Evolutionary conservation across 2,329 filamentous ascomycete species (phyloP).

Genomic region (Verticillium longisporum): DNA sequence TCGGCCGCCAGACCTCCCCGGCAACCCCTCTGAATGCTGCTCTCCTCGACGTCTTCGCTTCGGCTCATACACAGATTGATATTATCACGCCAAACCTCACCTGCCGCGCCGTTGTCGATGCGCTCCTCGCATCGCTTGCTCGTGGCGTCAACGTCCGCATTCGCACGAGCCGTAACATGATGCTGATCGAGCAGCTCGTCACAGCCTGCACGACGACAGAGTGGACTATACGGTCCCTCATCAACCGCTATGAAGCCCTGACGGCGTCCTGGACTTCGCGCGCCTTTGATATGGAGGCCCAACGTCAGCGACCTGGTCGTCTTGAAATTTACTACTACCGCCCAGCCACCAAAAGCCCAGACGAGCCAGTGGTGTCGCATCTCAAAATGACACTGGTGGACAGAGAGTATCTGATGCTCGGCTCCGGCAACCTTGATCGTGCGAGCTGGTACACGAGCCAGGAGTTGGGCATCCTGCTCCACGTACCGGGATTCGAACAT

Average conservation of each 20-base stretch:
- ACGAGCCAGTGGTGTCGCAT: slow-evolving; percentile 67
- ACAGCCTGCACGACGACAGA: slow-evolving; percentile 71
- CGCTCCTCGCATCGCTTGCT: slow-evolving; percentile 51
- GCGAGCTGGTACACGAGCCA: slow-evolving; percentile 85
- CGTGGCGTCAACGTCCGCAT: slow-evolving; percentile 64
- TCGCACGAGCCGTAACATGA: slow-evolving; percentile 62
- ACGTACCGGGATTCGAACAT: slow-evolving; percentile 30
- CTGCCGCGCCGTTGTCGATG: slow-evolving; percentile 53
- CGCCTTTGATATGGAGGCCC: slow-evolving; percentile 25
- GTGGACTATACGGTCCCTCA: slow-evolving; percentile 53
- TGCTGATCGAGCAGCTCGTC: slow-evolving; percentile 74
- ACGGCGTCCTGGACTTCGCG: slow-evolving; percentile 8
- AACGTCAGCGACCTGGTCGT: slow-evolving; percentile 39
- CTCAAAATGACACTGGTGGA: slow-evolving; percentile 74
- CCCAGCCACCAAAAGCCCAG: slow-evolving; percentile 24
- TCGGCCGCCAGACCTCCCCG: slow-evolving; percentile 41
- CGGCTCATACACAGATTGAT: slow-evolving; percentile 52
- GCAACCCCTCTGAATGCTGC: slow-evolving; percentile 62
- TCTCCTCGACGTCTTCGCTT: slow-evolving; percentile 52
- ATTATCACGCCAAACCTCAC: slow-evolving; percentile 78
- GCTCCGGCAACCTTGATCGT: slow-evolving; percentile 78
- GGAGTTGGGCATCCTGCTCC: slow-evolving; percentile 64
- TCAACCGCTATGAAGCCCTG: slow-evolving; percentile 42
- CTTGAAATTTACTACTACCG: slow-evolving; percentile 55
- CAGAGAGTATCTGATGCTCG: slow-evolving; percentile 58